phyloP scores from a whole-genome alignment of 1,284 basidiomycete genomes.

The Neonothopanus nambi region DNA sequence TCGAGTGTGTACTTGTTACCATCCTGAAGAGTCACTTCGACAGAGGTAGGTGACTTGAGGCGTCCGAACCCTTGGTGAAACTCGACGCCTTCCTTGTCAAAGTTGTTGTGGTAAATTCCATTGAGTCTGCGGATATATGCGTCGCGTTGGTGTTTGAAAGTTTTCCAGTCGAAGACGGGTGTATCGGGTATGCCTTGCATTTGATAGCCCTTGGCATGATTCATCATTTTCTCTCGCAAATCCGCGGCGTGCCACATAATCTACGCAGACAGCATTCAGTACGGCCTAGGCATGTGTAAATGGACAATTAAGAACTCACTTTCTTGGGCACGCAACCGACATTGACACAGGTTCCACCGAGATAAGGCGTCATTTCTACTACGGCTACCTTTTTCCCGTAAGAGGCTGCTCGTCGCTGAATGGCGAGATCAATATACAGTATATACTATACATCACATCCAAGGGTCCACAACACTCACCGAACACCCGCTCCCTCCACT shows the following conservation, averaged over 20 bases:
- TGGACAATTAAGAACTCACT: slow-evolving; percentile 34
- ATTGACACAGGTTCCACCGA: slow-evolving; percentile 97
- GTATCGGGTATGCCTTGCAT: slow-evolving; percentile 57
- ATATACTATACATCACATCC: neutral
- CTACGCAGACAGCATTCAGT: slow-evolving; percentile 41
- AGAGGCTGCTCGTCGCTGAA: slow-evolving; percentile 81
- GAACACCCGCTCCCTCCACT: slow-evolving; percentile 81
- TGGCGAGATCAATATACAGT: neutral
- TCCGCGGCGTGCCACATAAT: slow-evolving; percentile 99
- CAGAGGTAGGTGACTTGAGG: slow-evolving; percentile 63
- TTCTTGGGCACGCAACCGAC: slow-evolving; percentile 93
- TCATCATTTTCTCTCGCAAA: slow-evolving; percentile 79
- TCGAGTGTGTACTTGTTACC: slow-evolving; percentile 68
- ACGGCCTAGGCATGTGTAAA: neutral
- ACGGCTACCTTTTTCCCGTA: slow-evolving; percentile 95
- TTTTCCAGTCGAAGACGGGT: slow-evolving; percentile 83
- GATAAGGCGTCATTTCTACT: slow-evolving; percentile 74
- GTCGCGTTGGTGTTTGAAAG: slow-evolving; percentile 93
- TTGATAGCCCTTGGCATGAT: slow-evolving; percentile 80
- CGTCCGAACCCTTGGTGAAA: slow-evolving; percentile 82
- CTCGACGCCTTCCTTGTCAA: slow-evolving; percentile 88
- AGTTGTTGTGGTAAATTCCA: slow-evolving; percentile 90
- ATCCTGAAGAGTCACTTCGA: slow-evolving; percentile 70
- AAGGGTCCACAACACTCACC: slow-evolving; percentile 40
- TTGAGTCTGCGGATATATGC: slow-evolving; percentile 93